Evolutionary conservation across 83 land plant species (phyloP), one percentile per base, ranked within the genome.

Genomic region (Diphasiastrum complanatum): DNA sequence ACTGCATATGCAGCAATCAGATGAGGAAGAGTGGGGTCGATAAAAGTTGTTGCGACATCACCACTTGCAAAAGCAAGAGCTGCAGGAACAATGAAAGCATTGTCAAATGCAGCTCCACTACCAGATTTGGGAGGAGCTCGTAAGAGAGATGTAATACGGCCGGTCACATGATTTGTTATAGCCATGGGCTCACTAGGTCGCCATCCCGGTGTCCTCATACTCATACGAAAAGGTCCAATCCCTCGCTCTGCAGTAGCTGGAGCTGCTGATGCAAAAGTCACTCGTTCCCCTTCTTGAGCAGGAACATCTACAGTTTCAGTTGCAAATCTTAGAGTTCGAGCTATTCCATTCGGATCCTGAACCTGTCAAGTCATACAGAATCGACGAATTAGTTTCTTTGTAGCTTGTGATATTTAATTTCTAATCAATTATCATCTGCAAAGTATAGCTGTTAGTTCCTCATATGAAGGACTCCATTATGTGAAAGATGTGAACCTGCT

Each of bases 261-360:
- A 45, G 92, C 84, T 66, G 99, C 82, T 25, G 75, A 52, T 60
- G 85, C 75, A 27, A 93, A 65, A 8, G 99, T 89, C 6, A 89
- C 85, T 66, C 99, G 75, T 71, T 93, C 99, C 53, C 89, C 99
- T 79, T 76, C 77, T 70, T 86, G 96, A 27, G 89, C 99, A 32
- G 99, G 96, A 68, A 93, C 81, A 37, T 93, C 96, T 49, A 65
- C 83, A 41, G 91, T 76, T 63, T 80, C 65, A 40, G 96, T 89
- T 18, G 99, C 99, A 82, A 90, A 84, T 38, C 77, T 77, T 45
- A 83, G 81, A 18, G 99, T 89, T 27, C 85, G 81, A 51, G 99
- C 99, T 49, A 70, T 45, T 3, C 96, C 92, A 75, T 81, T 64
- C 25, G 99, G 99, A 30, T 89, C 81, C 29, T 77, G 66, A 19